Conservation (phyloP, 495 filamentous ascomycete genomes). For the Penicillium nucicola region DNA sequence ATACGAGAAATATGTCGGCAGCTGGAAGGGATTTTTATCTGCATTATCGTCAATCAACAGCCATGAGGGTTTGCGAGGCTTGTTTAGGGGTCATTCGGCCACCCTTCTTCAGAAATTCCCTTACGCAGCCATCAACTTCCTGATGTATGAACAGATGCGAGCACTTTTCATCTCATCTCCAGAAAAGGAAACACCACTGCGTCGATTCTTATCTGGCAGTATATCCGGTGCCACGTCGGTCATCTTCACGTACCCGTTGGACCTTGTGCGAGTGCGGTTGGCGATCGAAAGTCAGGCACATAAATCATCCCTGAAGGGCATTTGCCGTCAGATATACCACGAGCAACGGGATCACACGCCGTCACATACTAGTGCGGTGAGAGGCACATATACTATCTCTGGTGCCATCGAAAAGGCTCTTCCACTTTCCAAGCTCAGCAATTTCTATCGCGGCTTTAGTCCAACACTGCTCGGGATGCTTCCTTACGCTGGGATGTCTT, state of each 20-base stretch:
- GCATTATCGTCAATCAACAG: slow-evolving; percentile 77
- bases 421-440: slow-evolving; percentile 62
- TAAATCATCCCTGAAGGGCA: slow-evolving; percentile 58
- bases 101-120: slow-evolving; percentile 89
- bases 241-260: slow-evolving; percentile 88
- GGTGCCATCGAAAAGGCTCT: slow-evolving; percentile 34
- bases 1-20: slow-evolving; percentile 80
- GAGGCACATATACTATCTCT: slow-evolving; percentile 17
- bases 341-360: slow-evolving; percentile 48
- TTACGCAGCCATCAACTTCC: slow-evolving; percentile 91
- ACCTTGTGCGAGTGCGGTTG: slow-evolving; percentile 84
- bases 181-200: slow-evolving; percentile 70
- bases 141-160: slow-evolving; percentile 90
- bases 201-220: slow-evolving; percentile 70
- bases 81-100: slow-evolving; percentile 88
- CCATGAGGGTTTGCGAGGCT: slow-evolving; percentile 63
- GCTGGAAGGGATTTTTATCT: slow-evolving; percentile 70
- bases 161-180: slow-evolving; percentile 60
- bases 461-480: slow-evolving; percentile 86
- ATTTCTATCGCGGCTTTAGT: slow-evolving; percentile 92
- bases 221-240: slow-evolving; percentile 81
- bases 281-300: slow-evolving; percentile 73
- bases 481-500: slow-evolving; percentile 89
- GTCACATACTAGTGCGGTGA: neutral
- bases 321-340: slow-evolving; percentile 74